These are phyloP conservation scores for Neonectria coccinea DNA, from an alignment of 2,329 filamentous ascomycete genomes.

Conservation along the genomic window DNA sequence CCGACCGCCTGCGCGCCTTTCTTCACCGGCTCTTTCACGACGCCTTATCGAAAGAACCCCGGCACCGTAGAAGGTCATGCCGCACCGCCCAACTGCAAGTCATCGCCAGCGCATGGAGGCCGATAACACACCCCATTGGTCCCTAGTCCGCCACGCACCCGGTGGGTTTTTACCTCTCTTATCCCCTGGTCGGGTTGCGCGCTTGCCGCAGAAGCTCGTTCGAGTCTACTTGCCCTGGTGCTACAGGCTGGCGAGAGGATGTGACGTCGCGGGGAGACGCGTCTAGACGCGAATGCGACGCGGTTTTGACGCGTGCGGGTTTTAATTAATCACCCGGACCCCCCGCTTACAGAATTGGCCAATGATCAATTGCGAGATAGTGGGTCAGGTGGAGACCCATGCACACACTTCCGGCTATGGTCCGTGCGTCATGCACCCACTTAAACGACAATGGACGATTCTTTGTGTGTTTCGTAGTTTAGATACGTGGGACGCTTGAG, in stretches of 20 bases:
- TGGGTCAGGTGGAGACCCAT: conserved; percentile 31
- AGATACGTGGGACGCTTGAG: background rate
- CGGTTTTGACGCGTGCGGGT: conserved; percentile 21
- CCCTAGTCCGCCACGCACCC: background rate
- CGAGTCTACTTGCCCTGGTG: conserved; percentile 1
- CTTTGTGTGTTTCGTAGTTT: background rate
- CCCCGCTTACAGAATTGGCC: conserved; percentile 22
- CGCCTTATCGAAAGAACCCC: conserved; percentile 16
- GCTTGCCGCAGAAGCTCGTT: conserved; percentile 20
- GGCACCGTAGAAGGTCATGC: conserved; percentile 13
- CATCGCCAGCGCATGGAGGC: conserved; percentile 25
- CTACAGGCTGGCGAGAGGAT: background rate
- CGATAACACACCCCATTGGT: conserved; percentile 11
- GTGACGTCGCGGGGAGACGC: conserved; percentile 29
- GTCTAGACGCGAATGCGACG: conserved; percentile 18
- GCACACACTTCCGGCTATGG: conserved; percentile 44
- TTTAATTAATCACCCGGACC: conserved; percentile 17
- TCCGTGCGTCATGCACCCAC: conserved; percentile 37
- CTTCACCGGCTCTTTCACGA: conserved; percentile 4
- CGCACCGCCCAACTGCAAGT: conserved; percentile 23
- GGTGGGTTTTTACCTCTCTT: background rate
- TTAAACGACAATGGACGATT: conserved; percentile 16
- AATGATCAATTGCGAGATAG: conserved; percentile 27
- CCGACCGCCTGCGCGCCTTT: background rate
- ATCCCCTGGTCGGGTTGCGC: conserved; percentile 7